phyloP scores from a whole-genome alignment of 768 basidiomycete species.

The Xerocomus potaroensis region DNA sequence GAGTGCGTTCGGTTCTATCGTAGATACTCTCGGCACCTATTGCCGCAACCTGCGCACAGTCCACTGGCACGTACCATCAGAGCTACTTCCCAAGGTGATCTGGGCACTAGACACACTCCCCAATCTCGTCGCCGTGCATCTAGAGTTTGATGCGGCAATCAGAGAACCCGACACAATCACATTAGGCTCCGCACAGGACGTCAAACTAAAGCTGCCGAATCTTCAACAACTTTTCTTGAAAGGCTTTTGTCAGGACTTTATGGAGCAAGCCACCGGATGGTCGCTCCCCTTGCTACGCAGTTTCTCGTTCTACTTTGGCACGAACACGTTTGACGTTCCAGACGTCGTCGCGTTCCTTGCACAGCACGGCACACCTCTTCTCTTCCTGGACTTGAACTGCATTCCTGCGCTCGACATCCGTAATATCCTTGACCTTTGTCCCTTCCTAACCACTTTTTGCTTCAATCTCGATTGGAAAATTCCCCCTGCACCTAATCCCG shows the following conservation, averaged over 20 bases:
- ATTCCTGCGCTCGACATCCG: slow-evolving; percentile 54
- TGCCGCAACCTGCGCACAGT: slow-evolving; percentile 54
- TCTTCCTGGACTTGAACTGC: slow-evolving; percentile 63
- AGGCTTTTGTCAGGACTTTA: slow-evolving; percentile 58
- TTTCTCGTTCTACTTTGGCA: slow-evolving; percentile 49
- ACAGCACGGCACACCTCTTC: slow-evolving; percentile 52
- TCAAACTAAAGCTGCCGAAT: slow-evolving; percentile 48
- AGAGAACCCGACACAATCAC: slow-evolving; percentile 42
- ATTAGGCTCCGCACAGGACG: slow-evolving; percentile 57
- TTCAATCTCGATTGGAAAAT: slow-evolving; percentile 78
- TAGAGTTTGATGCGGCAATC: slow-evolving; percentile 40
- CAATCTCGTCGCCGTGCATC: slow-evolving; percentile 49
- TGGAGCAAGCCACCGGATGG: slow-evolving; percentile 71
- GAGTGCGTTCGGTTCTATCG: slow-evolving; percentile 56
- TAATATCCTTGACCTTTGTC: slow-evolving; percentile 59
- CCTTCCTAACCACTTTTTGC: slow-evolving; percentile 53
- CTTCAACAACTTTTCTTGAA: slow-evolving; percentile 62
- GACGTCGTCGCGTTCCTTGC: slow-evolving; percentile 58
- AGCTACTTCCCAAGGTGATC: slow-evolving; percentile 60
- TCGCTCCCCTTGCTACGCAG: slow-evolving; percentile 54
- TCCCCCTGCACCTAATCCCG: slow-evolving; percentile 11
- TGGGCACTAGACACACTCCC: slow-evolving; percentile 67
- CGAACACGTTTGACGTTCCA: slow-evolving; percentile 42
- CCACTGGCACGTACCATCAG: slow-evolving; percentile 54
- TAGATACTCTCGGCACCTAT: slow-evolving; percentile 54